Evolutionary conservation across 2,329 filamentous ascomycete species (phyloP).

Genomic region (Microsporum audouinii): DNA sequence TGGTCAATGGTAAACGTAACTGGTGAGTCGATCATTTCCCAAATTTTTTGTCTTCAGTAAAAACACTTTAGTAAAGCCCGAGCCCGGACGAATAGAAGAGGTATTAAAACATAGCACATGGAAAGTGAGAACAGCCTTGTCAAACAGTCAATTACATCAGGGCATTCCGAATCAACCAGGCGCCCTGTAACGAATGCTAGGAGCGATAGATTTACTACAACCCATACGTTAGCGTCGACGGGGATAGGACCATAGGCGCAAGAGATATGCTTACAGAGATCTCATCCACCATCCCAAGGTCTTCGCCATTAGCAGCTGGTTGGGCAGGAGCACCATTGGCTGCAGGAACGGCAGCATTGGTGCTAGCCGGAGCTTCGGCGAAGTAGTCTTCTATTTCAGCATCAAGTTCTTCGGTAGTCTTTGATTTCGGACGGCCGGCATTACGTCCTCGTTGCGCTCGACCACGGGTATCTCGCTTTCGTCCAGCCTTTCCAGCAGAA

Average conservation of each 20-base stretch:
- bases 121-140: not conserved
- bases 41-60: not conserved
- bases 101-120: not conserved
- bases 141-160: not conserved
- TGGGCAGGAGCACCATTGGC: slow-evolving; percentile 38
- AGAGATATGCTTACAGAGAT: slow-evolving; percentile 37
- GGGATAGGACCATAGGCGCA: not conserved
- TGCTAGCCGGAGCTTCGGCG: slow-evolving; percentile 34
- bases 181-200: not conserved
- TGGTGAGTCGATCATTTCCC: not conserved
- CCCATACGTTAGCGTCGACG: not conserved
- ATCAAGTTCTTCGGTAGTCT: slow-evolving; percentile 91
- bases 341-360: slow-evolving; percentile 30
- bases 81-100: not conserved
- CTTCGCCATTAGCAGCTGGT: slow-evolving; percentile 39
- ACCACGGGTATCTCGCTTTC: slow-evolving; percentile 34
- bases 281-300: slow-evolving; percentile 44
- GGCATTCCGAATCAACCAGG: not conserved
- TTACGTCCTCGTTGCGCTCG: slow-evolving; percentile 47
- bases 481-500: slow-evolving; percentile 57
- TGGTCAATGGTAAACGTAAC: not conserved
- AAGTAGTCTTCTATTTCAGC: slow-evolving; percentile 98
- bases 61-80: not conserved
- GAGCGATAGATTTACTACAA: not conserved
- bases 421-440: slow-evolving; percentile 58